Evolutionary conservation across 1,139 yeast genomes (phyloP).

Genomic region (Blastobotrys aristatus): DNA sequence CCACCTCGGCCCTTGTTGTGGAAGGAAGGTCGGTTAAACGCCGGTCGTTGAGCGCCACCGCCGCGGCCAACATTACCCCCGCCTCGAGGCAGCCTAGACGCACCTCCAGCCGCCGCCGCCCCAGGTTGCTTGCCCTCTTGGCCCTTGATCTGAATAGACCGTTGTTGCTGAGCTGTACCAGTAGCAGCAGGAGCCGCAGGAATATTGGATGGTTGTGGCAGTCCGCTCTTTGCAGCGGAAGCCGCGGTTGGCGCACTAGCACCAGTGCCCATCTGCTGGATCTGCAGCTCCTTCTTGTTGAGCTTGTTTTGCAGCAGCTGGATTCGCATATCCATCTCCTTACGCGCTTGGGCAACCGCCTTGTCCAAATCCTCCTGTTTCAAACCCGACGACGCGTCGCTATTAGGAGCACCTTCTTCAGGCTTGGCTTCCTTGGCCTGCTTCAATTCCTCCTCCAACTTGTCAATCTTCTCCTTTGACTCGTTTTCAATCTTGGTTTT

Average conservation of each 20-base stretch:
- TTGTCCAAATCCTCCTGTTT: constrained; percentile 19
- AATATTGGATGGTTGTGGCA: background rate
- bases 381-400: constrained; percentile 17
- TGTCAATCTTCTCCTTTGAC: constrained; percentile 7
- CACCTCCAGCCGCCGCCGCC: too few species aligned
- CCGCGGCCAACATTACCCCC: constrained; percentile 1
- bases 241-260: background rate
- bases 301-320: constrained; percentile 34
- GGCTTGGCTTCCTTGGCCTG: background rate
- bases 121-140: constrained; percentile 9
- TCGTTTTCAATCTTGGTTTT: constrained; percentile 2
- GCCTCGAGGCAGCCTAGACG: constrained; percentile 8
- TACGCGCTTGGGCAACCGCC: constrained; percentile 22
- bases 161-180: background rate
- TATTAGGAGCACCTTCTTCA: background rate
- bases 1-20: constrained; percentile 1
- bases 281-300: constrained; percentile 24
- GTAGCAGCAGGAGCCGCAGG: constrained; percentile 1
- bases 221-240: background rate
- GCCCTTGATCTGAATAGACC: constrained; percentile 9
- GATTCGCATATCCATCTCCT: constrained; percentile 33
- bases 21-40: constrained; percentile 1
- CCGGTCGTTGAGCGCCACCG: constrained; percentile 5
- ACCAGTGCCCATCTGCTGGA: background rate
- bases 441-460: constrained; percentile 7